Conservation (phyloP, 2,329 filamentous ascomycete species). For the Rhynchosporium graminicola region DNA sequence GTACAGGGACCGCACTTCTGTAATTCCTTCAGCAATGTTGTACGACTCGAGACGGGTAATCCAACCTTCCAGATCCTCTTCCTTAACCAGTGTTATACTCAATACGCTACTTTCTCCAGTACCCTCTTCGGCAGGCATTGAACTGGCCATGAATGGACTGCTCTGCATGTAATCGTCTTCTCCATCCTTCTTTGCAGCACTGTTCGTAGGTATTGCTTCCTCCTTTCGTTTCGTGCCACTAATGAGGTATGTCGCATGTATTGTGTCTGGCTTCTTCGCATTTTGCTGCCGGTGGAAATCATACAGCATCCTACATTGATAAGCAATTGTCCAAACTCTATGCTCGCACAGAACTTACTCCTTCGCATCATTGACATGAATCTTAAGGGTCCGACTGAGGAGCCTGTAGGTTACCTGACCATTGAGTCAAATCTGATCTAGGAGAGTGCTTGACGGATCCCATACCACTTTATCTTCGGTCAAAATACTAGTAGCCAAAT, state of each 20-base stretch:
- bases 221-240: conserved; percentile 62
- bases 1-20: conserved; percentile 69
- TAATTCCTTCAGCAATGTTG: conserved; percentile 17
- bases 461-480: conserved; percentile 41
- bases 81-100: conserved; percentile 66
- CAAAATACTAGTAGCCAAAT: conserved; percentile 40
- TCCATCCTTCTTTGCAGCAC: conserved; percentile 50
- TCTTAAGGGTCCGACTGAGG: conserved; percentile 77
- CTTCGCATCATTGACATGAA: conserved; percentile 87
- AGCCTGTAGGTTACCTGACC: conserved; percentile 81
- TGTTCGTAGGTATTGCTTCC: conserved; percentile 43
- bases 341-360: conserved; percentile 54
- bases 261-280: conserved; percentile 66
- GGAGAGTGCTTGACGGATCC: conserved; percentile 2
- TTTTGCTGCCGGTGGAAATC: conserved; percentile 83
- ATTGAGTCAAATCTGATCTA: conserved; percentile 14
- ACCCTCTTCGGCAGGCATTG: conserved; percentile 56
- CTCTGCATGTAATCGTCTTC: conserved; percentile 68
- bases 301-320: conserved; percentile 71
- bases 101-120: conserved; percentile 55
- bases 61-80: conserved; percentile 66
- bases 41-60: conserved; percentile 44
- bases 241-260: conserved; percentile 93
- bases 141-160: conserved; percentile 67
- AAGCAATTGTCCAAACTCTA: conserved; percentile 7